Conservation (phyloP, 1,284 basidiomycete species). For the Pseudozyma tsukubaensis region DNA sequence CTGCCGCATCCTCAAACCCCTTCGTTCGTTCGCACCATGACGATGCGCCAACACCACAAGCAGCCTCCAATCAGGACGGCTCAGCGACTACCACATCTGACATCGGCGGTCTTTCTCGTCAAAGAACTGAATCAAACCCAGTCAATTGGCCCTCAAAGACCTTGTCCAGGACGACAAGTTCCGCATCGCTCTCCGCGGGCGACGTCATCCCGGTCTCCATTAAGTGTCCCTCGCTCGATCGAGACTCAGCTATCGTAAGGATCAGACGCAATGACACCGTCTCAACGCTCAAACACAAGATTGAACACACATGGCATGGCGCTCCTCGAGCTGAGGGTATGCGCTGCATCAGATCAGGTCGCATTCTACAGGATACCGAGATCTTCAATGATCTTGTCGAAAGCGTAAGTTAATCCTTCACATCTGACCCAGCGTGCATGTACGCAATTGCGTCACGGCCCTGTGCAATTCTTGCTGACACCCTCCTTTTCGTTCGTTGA, state of each 20-base stretch:
- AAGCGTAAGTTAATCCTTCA: slow-evolving; percentile 19
- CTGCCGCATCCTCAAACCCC: slow-evolving; percentile 27
- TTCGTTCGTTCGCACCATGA: slow-evolving; percentile 33
- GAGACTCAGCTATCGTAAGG: slow-evolving; percentile 33
- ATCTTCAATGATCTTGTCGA: slow-evolving; percentile 29
- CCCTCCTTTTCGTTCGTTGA: not conserved
- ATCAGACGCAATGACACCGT: slow-evolving; percentile 25
- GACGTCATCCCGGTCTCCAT: slow-evolving; percentile 32
- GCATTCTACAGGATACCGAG: slow-evolving; percentile 46
- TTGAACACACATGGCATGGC: slow-evolving; percentile 50
- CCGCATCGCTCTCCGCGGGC: not conserved
- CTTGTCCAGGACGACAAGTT: slow-evolving; percentile 12
- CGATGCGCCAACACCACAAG: slow-evolving; percentile 6
- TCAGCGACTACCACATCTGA: too few relatives aligned
- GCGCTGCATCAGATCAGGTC: slow-evolving; percentile 58
- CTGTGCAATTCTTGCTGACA: not conserved
- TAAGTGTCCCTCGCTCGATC: slow-evolving; percentile 52
- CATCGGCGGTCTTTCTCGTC: not conserved
- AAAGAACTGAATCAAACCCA: not conserved
- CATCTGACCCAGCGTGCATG: not conserved
- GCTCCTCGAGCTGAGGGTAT: slow-evolving; percentile 53
- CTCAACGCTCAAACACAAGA: slow-evolving; percentile 44
- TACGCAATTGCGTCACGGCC: too few relatives aligned
- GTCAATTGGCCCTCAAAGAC: slow-evolving; percentile 1
- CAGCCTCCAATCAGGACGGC: not conserved